Percentiles rank a stretch among this genome's conserved stretches.
phyloP scores from a whole-genome alignment of 768 basidiomycete genomes.

The Dentipellis sp. region DNA sequence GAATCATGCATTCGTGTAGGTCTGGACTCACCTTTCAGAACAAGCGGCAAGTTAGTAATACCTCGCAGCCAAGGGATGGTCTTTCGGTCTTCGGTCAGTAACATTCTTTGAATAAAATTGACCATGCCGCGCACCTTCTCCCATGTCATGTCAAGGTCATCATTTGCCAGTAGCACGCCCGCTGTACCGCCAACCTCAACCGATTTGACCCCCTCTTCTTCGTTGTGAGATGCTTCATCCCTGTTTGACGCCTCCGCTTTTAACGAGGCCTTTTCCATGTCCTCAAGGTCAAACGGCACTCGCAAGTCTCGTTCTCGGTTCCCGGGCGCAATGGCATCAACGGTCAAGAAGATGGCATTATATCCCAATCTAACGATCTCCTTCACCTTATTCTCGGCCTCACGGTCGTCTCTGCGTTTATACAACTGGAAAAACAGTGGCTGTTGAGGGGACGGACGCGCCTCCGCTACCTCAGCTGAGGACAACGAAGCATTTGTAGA shows the following conservation, averaged over 20 bases:
- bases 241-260: background rate
- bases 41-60: slow-evolving; percentile 78
- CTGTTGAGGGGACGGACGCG: slow-evolving; percentile 59
- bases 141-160: slow-evolving; percentile 75
- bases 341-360: slow-evolving; percentile 90
- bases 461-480: slow-evolving; percentile 91
- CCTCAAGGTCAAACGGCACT: background rate
- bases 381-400: slow-evolving; percentile 78
- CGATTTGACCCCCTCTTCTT: background rate
- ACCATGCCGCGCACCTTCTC: slow-evolving; percentile 35
- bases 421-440: slow-evolving; percentile 79
- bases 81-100: slow-evolving; percentile 76
- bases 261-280: background rate
- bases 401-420: slow-evolving; percentile 71
- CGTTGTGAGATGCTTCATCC: slow-evolving; percentile 19
- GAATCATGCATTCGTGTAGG: background rate
- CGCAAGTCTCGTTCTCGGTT: slow-evolving; percentile 63
- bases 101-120: background rate
- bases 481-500: slow-evolving; percentile 25
- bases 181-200: background rate
- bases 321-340: slow-evolving; percentile 92
- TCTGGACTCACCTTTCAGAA: slow-evolving; percentile 73
- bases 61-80: slow-evolving; percentile 60
- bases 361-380: slow-evolving; percentile 85
- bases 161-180: slow-evolving; percentile 19